phyloP scores from a whole-genome alignment of 352 stramenopile species.

The Thraustochytrium striatum region DNA sequence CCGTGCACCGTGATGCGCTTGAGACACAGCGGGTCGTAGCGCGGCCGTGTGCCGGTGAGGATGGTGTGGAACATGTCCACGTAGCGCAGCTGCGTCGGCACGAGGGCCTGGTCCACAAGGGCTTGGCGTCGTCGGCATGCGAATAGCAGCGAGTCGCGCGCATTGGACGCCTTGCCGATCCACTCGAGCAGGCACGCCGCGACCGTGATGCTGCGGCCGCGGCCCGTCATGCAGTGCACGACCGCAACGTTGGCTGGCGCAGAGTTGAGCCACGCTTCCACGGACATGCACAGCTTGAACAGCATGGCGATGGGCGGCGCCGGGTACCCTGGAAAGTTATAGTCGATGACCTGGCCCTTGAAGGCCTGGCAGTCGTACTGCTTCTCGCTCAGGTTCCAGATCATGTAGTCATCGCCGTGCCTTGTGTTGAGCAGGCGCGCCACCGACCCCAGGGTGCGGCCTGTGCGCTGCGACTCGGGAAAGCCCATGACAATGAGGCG shows the following conservation, averaged over 20 bases:
- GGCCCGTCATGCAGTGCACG: conserved; percentile 93
- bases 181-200: conserved; percentile 92
- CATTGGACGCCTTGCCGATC: conserved; percentile 81
- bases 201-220: conserved; percentile 86
- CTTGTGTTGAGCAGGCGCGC: conserved; percentile 85
- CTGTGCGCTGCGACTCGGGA: conserved; percentile 73
- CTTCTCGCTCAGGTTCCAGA: conserved; percentile 96
- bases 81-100: conserved; percentile 93
- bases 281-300: conserved; percentile 93
- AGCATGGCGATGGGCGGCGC: conserved; percentile 90
- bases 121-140: conserved; percentile 75
- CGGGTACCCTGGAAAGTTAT: conserved; percentile 92
- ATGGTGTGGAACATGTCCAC: conserved; percentile 96
- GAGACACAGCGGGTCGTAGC: conserved; percentile 85
- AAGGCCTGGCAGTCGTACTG: conserved; percentile 89
- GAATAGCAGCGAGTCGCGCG: conserved; percentile 85
- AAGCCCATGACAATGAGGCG: conserved; percentile 83
- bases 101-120: conserved; percentile 86
- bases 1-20: conserved; percentile 92
- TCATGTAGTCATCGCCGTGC: conserved; percentile 92
- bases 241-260: conserved; percentile 90
- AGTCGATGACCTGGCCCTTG: conserved; percentile 92
- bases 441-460: conserved; percentile 83
- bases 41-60: conserved; percentile 88
- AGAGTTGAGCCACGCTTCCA: conserved; percentile 93